phyloP scores from a whole-genome alignment of 2,329 filamentous ascomycete species.

The Arachnopeziza araneosa region DNA sequence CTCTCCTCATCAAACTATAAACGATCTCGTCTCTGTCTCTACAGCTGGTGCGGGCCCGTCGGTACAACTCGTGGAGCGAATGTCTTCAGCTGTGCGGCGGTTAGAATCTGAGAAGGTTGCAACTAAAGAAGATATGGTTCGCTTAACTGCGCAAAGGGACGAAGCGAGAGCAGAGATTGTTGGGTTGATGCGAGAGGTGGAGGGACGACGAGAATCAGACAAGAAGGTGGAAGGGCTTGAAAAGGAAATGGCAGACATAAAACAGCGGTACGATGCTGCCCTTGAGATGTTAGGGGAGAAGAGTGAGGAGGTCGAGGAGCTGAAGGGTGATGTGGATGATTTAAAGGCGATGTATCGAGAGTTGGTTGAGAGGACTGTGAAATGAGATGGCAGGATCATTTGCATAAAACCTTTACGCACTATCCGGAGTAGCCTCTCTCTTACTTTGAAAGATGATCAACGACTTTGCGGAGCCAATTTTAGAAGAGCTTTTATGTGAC shows the following conservation, averaged over 20 bases:
- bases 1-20: conserved; percentile 64
- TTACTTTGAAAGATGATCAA: background rate
- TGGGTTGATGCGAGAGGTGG: conserved; percentile 77
- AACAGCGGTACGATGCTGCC: conserved; percentile 79
- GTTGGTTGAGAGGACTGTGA: conserved; percentile 78
- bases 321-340: conserved; percentile 82
- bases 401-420: background rate
- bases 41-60: conserved; percentile 87
- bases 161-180: conserved; percentile 92
- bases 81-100: conserved; percentile 87
- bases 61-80: conserved; percentile 91
- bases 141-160: conserved; percentile 80
- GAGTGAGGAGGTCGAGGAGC: conserved; percentile 89
- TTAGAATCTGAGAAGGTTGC: conserved; percentile 89
- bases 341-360: conserved; percentile 96
- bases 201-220: conserved; percentile 59
- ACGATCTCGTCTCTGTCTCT: conserved; percentile 83
- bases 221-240: conserved; percentile 60
- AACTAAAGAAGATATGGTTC: conserved; percentile 75
- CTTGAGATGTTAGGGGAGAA: conserved; percentile 95
- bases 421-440: background rate
- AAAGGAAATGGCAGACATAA: conserved; percentile 60
- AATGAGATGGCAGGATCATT: conserved; percentile 35
- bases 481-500: background rate
- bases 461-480: background rate